These are phyloP conservation scores for Beauveria sp. DNA, from an alignment of 2,329 filamentous ascomycete species.

Conservation along the genomic window DNA sequence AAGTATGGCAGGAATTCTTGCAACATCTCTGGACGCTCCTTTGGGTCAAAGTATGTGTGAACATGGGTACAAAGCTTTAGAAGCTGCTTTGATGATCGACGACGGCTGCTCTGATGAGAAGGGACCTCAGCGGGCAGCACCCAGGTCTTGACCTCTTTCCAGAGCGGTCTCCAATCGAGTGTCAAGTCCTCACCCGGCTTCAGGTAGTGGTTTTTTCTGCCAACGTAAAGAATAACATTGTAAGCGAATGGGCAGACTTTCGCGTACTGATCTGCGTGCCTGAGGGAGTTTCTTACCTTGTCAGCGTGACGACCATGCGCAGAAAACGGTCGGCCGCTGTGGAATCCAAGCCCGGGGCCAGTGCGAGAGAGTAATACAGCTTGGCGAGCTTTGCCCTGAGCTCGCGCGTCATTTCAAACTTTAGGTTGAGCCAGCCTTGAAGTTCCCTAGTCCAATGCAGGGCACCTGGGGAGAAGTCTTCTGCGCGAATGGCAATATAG, in stretches of 20 bases:
- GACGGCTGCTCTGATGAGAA: slow-evolving; percentile 47
- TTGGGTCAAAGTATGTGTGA: slow-evolving; percentile 86
- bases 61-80: slow-evolving; percentile 86
- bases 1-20: slow-evolving; percentile 80
- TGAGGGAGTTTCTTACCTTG: slow-evolving; percentile 59
- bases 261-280: not conserved
- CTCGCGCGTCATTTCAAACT: slow-evolving; percentile 89
- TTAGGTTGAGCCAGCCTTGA: slow-evolving; percentile 87
- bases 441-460: slow-evolving; percentile 97
- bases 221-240: slow-evolving; percentile 2
- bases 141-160: slow-evolving; percentile 84
- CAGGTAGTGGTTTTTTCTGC: slow-evolving; percentile 83
- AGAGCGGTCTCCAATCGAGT: slow-evolving; percentile 89
- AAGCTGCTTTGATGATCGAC: slow-evolving; percentile 55
- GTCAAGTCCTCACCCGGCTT: slow-evolving; percentile 82
- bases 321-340: slow-evolving; percentile 81
- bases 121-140: slow-evolving; percentile 81
- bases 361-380: slow-evolving; percentile 87
- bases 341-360: slow-evolving; percentile 82
- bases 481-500: slow-evolving; percentile 82
- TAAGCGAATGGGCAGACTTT: too few relatives aligned
- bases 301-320: slow-evolving; percentile 91
- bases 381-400: slow-evolving; percentile 77
- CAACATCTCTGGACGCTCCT: slow-evolving; percentile 72
- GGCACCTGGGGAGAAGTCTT: slow-evolving; percentile 89